These are phyloP conservation scores for Neoscytalidium dimidiatum DNA, from an alignment of 2,329 filamentous ascomycete species.

Conservation along the genomic window DNA sequence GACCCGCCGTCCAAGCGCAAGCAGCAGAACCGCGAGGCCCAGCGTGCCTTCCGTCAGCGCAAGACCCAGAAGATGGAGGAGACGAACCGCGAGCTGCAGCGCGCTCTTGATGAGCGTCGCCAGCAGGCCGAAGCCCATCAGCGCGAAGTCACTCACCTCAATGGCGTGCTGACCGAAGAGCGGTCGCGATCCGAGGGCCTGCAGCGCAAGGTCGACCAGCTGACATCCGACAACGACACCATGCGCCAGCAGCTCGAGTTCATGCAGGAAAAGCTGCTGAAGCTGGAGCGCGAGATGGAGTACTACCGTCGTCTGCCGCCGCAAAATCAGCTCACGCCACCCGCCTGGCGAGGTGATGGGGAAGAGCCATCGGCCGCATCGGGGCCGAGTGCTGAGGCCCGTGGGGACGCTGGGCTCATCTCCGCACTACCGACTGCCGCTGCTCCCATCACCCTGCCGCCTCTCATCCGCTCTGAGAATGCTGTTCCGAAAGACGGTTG, in stretches of 20 bases:
- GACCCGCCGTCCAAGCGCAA: constrained; percentile 92
- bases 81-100: constrained; percentile 47
- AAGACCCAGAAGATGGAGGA: constrained; percentile 81
- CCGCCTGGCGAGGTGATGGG: constrained; percentile 13
- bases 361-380: constrained; percentile 2
- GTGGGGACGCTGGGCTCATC: constrained; percentile 11
- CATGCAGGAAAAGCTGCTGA: constrained; percentile 16
- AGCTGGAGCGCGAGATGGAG: constrained; percentile 18
- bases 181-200: constrained; percentile 22
- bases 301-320: constrained; percentile 12
- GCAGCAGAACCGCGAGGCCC: constrained; percentile 89
- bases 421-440: neutral
- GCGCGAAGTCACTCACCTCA: constrained; percentile 19
- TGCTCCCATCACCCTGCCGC: constrained; percentile 17
- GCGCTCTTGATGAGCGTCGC: constrained; percentile 20
- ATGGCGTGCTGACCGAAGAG: constrained; percentile 10
- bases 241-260: constrained; percentile 20
- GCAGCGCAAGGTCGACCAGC: constrained; percentile 18
- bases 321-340: constrained; percentile 21
- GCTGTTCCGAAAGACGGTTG: constrained; percentile 17
- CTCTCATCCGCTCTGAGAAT: constrained; percentile 12
- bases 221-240: constrained; percentile 20
- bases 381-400: constrained; percentile 9
- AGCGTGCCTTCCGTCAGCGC: constrained; percentile 86
- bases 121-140: constrained; percentile 24